Percentiles rank a stretch among this genome's conserved stretches.
phyloP scores from a whole-genome alignment of 208 protist species.

The Acanthamoeba castellanii region DNA sequence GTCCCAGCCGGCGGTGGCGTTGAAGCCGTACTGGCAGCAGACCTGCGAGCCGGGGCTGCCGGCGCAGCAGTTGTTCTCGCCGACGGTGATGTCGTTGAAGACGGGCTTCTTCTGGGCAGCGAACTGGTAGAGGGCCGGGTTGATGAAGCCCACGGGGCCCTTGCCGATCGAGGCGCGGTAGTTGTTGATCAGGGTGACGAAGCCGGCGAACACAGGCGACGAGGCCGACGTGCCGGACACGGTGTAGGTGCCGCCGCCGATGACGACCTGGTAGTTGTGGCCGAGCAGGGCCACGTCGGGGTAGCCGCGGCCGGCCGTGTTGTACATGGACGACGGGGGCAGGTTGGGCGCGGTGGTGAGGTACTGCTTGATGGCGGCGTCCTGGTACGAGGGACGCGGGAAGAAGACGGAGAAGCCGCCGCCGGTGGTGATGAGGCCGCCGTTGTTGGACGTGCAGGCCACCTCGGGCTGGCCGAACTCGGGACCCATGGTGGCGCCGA shows the following conservation, averaged over 20 bases:
- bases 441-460: slow-evolving; percentile 76
- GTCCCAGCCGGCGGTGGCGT: slow-evolving; percentile 79
- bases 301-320: slow-evolving; percentile 79
- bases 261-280: slow-evolving; percentile 79
- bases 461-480: slow-evolving; percentile 70
- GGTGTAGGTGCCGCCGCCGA: neutral
- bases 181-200: slow-evolving; percentile 80
- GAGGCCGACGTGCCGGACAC: slow-evolving; percentile 81
- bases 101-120: neutral
- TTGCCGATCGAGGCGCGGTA: slow-evolving; percentile 36
- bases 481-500: slow-evolving; percentile 83
- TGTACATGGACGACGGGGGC: slow-evolving; percentile 73
- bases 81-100: slow-evolving; percentile 82
- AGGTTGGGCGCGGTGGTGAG: slow-evolving; percentile 62
- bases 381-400: slow-evolving; percentile 46
- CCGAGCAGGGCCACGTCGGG: slow-evolving; percentile 84
- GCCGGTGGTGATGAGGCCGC: slow-evolving; percentile 84
- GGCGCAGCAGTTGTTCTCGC: slow-evolving; percentile 82
- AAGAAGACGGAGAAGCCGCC: slow-evolving; percentile 85
- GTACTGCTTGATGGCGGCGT: slow-evolving; percentile 74
- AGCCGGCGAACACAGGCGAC: slow-evolving; percentile 80
- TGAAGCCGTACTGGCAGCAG: slow-evolving; percentile 80
- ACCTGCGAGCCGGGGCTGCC: neutral
- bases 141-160: slow-evolving; percentile 81
- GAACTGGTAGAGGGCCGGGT: slow-evolving; percentile 79